These are phyloP conservation scores for Torulaspora indica DNA, from an alignment of 805 yeast species.

Conservation along the genomic window DNA sequence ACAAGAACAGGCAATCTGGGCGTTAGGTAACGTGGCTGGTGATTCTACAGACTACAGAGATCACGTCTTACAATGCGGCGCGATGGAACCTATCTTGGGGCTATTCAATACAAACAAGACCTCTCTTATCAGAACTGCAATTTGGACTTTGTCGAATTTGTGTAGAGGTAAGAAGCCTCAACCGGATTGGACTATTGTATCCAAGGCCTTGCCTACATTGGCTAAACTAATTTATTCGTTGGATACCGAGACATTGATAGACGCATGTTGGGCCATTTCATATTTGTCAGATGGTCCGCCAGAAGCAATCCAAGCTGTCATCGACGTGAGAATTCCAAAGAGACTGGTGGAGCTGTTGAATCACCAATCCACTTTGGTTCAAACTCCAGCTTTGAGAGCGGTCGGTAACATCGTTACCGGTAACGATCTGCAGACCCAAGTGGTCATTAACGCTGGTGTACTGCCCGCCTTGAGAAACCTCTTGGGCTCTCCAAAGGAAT, in stretches of 20 bases:
- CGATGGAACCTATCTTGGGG: constrained; percentile 81
- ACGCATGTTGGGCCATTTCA: constrained; percentile 98
- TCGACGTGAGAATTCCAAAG: constrained; percentile 92
- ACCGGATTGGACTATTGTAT: constrained; percentile 89
- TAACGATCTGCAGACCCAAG: constrained; percentile 91
- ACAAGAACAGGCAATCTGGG: constrained; percentile 99
- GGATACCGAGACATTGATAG: constrained; percentile 90
- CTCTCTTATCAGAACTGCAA: constrained; percentile 91
- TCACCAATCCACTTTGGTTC: constrained; percentile 79
- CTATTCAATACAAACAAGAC: constrained; percentile 77
- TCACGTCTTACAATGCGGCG: constrained; percentile 75
- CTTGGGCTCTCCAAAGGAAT: constrained; percentile 79
- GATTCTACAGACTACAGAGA: constrained; percentile 90
- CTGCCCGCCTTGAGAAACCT: constrained; percentile 78
- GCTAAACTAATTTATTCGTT: constrained; percentile 85
- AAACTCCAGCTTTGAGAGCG: constrained; percentile 95
- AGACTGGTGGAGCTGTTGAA: constrained; percentile 86
- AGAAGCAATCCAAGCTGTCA: constrained; percentile 92
- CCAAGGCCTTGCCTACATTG: constrained; percentile 82
- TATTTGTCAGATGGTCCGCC: constrained; percentile 89
- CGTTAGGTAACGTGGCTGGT: constrained; percentile 97
- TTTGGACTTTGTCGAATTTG: constrained; percentile 95
- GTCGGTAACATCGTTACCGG: constrained; percentile 98
- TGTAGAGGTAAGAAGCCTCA: constrained; percentile 96
- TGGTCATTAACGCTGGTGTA: constrained; percentile 89